Evolutionary conservation across 2,329 filamentous ascomycete genomes (phyloP).

Genomic region (Colletotrichum sp.): DNA sequence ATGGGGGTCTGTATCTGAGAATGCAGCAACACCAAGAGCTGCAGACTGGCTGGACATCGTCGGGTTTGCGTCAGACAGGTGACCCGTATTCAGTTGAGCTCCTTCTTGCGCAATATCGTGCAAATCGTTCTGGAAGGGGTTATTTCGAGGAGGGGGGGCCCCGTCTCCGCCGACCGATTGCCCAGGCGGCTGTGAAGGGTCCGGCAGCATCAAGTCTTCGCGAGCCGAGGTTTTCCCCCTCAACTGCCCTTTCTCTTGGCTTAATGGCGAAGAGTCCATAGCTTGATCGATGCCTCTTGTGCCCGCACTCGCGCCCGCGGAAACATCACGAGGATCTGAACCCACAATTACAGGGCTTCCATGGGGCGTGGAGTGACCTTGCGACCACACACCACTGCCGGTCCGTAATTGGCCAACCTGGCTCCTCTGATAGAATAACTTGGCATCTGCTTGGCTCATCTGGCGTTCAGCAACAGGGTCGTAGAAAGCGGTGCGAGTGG

Average conservation of each 20-base stretch:
- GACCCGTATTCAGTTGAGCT: neutral
- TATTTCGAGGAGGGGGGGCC: neutral
- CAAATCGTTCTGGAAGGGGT: neutral
- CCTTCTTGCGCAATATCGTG: neutral
- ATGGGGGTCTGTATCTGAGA: slow-evolving; percentile 75
- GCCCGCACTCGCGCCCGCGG: slow-evolving; percentile 28
- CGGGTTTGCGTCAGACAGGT: neutral
- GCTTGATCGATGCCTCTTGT: slow-evolving; percentile 31
- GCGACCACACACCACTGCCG: slow-evolving; percentile 39
- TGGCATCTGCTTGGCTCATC: slow-evolving; percentile 92
- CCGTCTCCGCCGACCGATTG: neutral
- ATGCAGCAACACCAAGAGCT: slow-evolving; percentile 69
- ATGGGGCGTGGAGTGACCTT: slow-evolving; percentile 45
- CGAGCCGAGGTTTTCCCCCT: neutral
- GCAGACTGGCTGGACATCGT: slow-evolving; percentile 41
- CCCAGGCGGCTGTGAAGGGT: neutral
- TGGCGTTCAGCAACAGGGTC: slow-evolving; percentile 93
- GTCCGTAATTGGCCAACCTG: slow-evolving; percentile 63
- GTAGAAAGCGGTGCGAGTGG: slow-evolving; percentile 83
- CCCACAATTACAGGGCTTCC: slow-evolving; percentile 49
- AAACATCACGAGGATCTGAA: slow-evolving; percentile 21
- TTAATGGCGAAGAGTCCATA: slow-evolving; percentile 25
- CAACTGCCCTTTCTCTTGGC: neutral
- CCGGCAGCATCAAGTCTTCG: slow-evolving; percentile 3
- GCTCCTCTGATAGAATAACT: slow-evolving; percentile 93